Percentiles rank a stretch among this genome's conserved stretches.
Evolutionary conservation across 2,329 filamentous ascomycete genomes (phyloP).

Genomic region (Phialocephala subalpina): DNA sequence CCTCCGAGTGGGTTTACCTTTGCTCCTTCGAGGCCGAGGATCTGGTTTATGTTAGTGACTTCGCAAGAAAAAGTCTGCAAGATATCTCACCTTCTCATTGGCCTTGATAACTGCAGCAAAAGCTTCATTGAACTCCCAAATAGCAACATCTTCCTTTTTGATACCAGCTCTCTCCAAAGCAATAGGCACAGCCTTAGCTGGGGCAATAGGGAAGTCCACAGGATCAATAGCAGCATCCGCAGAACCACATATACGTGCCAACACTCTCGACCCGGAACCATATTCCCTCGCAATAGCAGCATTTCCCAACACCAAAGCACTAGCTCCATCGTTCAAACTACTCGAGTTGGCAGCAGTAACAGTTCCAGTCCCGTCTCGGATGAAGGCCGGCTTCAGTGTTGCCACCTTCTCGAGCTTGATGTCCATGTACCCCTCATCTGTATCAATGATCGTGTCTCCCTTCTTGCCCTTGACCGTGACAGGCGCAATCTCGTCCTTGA

Average conservation of each 20-base stretch:
- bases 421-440: constrained; percentile 90
- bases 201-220: constrained; percentile 94
- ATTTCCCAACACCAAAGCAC: constrained; percentile 85
- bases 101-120: constrained; percentile 96
- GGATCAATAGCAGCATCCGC: constrained; percentile 92
- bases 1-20: constrained; percentile 89
- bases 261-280: constrained; percentile 77
- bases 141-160: constrained; percentile 86
- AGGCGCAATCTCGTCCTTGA: constrained; percentile 88
- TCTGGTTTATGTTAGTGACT: constrained; percentile 34
- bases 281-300: constrained; percentile 83
- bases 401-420: constrained; percentile 87
- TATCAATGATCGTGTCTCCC: constrained; percentile 79
- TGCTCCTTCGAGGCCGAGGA: constrained; percentile 75
- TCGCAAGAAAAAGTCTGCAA: constrained; percentile 1
- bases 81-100: constrained; percentile 77
- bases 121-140: constrained; percentile 99
- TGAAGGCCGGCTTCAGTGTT: constrained; percentile 89
- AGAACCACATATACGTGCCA: constrained; percentile 86
- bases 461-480: constrained; percentile 87
- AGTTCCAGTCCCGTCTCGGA: constrained; percentile 84
- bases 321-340: constrained; percentile 93
- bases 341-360: constrained; percentile 96
- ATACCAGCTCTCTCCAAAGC: constrained; percentile 90
- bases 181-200: constrained; percentile 89